Evolutionary conservation across 1,284 basidiomycete genomes (phyloP), one percentile per base, ranked within the genome.

Genomic region (Abortiporus biennis): DNA sequence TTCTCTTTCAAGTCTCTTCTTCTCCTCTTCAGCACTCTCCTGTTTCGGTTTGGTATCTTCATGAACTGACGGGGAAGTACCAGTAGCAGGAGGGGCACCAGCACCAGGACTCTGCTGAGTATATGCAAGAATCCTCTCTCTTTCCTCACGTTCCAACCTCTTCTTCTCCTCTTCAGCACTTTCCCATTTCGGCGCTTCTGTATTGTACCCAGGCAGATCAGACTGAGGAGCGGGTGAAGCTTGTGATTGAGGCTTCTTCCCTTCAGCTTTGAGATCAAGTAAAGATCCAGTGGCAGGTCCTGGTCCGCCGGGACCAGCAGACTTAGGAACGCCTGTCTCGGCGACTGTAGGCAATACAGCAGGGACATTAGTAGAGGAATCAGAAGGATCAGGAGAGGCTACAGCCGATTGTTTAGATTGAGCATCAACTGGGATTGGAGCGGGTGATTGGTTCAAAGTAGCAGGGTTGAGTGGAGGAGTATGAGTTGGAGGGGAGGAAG

Each of bases 241-340:
- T 9, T 68, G 62, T 30, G 63, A 69, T 48, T 77, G 63, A 47
- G 17, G 11, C n/a, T 24, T 27, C 33, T 9, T 36, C 20, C 13
- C 21, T 6, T 36, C 34, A 4, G 34, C 12, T 19, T 42, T 36
- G 16, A 42, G 36, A 12, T 81, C 71, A 50, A 61, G 68, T 43
- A 82, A 63, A 8, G 78, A 80, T 5, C 82, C 84, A 48, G 71
- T 77, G 2, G 75, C 68, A 5, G 81, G 82, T 1, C 81, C 82
- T 31, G 81, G 80, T 8, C 80, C 81, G 2, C 53, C 60, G 72
- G 59, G 40, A 65, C 77, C 59, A 65, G 71, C 60, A 72, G 54
- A 59, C 36, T 76, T 73, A 38, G 85, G 64, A 22, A 71, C 62
- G 2, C 82, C 82, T 2, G 80, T 84, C 52, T 74, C 69, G 6